Conservation (phyloP, 164 flowering plant species). For the Sextonia rubra region DNA sequence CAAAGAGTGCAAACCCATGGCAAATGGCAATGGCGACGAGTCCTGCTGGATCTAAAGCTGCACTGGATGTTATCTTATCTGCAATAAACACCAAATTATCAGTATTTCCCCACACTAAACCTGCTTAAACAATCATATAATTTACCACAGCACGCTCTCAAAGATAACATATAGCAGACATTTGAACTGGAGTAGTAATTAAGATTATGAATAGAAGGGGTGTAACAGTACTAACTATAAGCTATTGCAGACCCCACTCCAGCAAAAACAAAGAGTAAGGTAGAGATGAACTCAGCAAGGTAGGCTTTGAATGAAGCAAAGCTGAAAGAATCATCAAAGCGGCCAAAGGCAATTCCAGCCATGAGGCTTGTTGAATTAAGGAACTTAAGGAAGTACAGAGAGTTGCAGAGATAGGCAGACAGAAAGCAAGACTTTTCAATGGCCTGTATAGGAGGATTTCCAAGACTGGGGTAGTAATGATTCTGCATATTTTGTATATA, state of each 20-base stretch:
- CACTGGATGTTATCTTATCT: constrained; percentile 67
- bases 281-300: constrained; percentile 83
- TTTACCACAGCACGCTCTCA: not conserved
- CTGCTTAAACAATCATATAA: not conserved
- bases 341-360: constrained; percentile 69
- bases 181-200: not conserved
- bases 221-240: constrained; percentile 34
- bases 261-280: constrained; percentile 81
- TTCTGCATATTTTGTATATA: not conserved
- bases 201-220: not conserved
- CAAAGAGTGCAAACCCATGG: constrained; percentile 83
- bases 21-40: constrained; percentile 72
- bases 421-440: too few species aligned
- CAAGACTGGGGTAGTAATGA: not conserved
- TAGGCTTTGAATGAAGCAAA: constrained; percentile 63
- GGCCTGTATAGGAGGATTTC: not conserved
- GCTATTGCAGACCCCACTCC: constrained; percentile 90
- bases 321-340: constrained; percentile 68
- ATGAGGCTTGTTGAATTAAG: constrained; percentile 12
- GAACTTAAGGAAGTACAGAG: too few species aligned
- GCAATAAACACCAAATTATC: constrained; percentile 10
- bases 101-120: not conserved
- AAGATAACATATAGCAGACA: not conserved
- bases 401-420: not conserved
- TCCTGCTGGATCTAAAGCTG: constrained; percentile 71